These are phyloP conservation scores for Melanogaster broomeanus DNA, from an alignment of 768 basidiomycete genomes.

Conservation along the genomic window DNA sequence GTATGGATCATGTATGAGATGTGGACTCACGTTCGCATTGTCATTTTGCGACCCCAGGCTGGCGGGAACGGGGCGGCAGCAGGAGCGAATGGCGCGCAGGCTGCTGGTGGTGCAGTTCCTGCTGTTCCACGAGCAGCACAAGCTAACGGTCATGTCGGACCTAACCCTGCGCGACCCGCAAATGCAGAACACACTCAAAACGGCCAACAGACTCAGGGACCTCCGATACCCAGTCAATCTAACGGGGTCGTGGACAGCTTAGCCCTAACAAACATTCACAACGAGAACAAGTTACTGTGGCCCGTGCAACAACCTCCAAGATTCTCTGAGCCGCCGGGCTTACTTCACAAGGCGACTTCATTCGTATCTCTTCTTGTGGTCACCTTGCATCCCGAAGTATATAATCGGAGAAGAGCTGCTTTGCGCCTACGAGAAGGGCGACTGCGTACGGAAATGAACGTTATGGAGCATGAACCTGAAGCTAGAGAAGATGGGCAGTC, in stretches of 20 bases:
- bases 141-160: slow-evolving; percentile 16
- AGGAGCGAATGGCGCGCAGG: slow-evolving; percentile 22
- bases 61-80: slow-evolving; percentile 21
- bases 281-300: slow-evolving; percentile 55
- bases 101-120: slow-evolving; percentile 24
- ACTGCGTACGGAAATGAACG: slow-evolving; percentile 64
- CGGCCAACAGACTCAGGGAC: slow-evolving; percentile 25
- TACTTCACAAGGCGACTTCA: slow-evolving; percentile 50
- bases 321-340: slow-evolving; percentile 41
- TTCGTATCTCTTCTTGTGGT: slow-evolving; percentile 59
- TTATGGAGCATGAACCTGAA: slow-evolving; percentile 27
- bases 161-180: slow-evolving; percentile 14
- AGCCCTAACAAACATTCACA: slow-evolving; percentile 56
- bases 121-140: slow-evolving; percentile 17
- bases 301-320: slow-evolving; percentile 20
- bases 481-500: slow-evolving; percentile 30
- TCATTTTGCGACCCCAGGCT: slow-evolving; percentile 40
- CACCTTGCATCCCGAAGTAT: slow-evolving; percentile 73
- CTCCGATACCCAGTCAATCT: slow-evolving; percentile 30
- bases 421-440: slow-evolving; percentile 66
- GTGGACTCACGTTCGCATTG: slow-evolving; percentile 64
- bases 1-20: slow-evolving; percentile 77
- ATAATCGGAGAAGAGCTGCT: slow-evolving; percentile 63
- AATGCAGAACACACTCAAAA: slow-evolving; percentile 16
- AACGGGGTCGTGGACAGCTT: slow-evolving; percentile 48